Evolutionary conservation across 164 flowering plant genomes (phyloP).

Genomic region (Taxillus chinensis): DNA sequence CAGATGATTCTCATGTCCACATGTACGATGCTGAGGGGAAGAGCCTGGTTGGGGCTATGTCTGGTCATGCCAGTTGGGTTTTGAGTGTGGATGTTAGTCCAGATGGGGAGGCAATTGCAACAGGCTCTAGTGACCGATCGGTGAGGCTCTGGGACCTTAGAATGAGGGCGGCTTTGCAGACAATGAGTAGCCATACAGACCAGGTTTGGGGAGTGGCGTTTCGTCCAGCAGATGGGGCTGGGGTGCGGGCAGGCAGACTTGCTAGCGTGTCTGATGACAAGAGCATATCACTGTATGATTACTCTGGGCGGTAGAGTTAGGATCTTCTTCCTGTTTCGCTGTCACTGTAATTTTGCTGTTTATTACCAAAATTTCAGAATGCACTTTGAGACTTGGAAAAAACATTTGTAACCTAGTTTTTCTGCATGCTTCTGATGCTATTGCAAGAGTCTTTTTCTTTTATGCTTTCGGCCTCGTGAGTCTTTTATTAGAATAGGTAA

Average conservation of each 20-base stretch:
- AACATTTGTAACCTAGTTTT: no score
- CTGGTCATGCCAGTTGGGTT: slow-evolving; percentile 96
- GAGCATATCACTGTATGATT: slow-evolving; percentile 76
- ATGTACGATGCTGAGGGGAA: slow-evolving; percentile 90
- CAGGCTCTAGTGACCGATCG: slow-evolving; percentile 88
- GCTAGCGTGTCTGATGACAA: slow-evolving; percentile 96
- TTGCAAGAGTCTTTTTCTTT: no score
- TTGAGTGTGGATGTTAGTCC: slow-evolving; percentile 87
- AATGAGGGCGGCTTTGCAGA: slow-evolving; percentile 88
- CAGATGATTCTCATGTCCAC: slow-evolving; percentile 81
- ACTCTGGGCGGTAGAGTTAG: slow-evolving; percentile 31
- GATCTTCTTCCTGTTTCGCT: background rate
- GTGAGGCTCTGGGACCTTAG: slow-evolving; percentile 88
- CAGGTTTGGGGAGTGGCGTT: slow-evolving; percentile 97
- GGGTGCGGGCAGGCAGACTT: slow-evolving; percentile 64
- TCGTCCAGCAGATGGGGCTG: slow-evolving; percentile 59
- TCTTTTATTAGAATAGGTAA: no score
- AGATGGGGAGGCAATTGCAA: slow-evolving; percentile 84
- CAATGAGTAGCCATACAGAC: slow-evolving; percentile 78
- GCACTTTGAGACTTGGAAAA: no score
- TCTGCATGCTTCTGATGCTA: no score
- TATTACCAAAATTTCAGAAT: no score
- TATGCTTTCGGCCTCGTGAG: no score
- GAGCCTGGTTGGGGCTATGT: slow-evolving; percentile 62
- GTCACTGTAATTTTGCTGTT: no score